Conservation (phyloP, 164 flowering plant genomes). For the Houttuynia cordata region DNA sequence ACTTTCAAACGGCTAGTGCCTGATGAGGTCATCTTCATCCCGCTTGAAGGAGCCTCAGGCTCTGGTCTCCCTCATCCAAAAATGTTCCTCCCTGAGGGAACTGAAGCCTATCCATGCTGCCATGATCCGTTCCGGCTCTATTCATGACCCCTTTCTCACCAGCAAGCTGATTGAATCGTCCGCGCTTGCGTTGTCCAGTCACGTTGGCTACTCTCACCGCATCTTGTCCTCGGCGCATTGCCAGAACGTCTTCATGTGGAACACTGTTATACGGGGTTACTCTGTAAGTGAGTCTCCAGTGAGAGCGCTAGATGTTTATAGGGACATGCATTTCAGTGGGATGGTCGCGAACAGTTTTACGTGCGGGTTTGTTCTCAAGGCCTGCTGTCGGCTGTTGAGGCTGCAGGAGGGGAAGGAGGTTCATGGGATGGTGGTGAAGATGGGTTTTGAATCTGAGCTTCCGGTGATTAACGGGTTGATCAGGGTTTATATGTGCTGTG, state of each 20-base stretch:
- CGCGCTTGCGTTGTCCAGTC: constrained; percentile 8
- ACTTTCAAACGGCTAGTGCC: too few relatives aligned
- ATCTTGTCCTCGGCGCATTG: constrained; percentile 10
- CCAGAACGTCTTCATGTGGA: constrained; percentile 17
- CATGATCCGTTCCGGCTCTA: constrained; percentile 12
- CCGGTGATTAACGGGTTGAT: constrained; percentile 10
- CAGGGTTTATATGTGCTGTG: constrained; percentile 5
- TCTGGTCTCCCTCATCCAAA: constrained; percentile 4
- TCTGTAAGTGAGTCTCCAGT: constrained; percentile 4
- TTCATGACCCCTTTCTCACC: constrained; percentile 10
- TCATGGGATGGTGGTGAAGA: constrained; percentile 8
- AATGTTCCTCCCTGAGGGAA: constrained; percentile 6
- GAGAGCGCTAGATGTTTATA: constrained; percentile 6
- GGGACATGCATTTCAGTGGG: constrained; percentile 7
- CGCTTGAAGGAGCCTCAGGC: background rate
- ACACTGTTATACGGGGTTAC: constrained; percentile 20
- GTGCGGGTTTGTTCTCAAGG: constrained; percentile 13
- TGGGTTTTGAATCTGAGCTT: constrained; percentile 10
- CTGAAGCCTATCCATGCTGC: constrained; percentile 14
- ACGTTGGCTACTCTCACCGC: constrained; percentile 12
- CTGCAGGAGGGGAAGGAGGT: constrained; percentile 7
- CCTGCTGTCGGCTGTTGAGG: constrained; percentile 8
- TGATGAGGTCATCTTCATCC: background rate
- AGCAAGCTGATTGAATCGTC: constrained; percentile 15
- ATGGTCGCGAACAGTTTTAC: constrained; percentile 10